Conservation (phyloP, 192 early-diverging fungal genomes). For the Linnemannia schmuckeri region DNA sequence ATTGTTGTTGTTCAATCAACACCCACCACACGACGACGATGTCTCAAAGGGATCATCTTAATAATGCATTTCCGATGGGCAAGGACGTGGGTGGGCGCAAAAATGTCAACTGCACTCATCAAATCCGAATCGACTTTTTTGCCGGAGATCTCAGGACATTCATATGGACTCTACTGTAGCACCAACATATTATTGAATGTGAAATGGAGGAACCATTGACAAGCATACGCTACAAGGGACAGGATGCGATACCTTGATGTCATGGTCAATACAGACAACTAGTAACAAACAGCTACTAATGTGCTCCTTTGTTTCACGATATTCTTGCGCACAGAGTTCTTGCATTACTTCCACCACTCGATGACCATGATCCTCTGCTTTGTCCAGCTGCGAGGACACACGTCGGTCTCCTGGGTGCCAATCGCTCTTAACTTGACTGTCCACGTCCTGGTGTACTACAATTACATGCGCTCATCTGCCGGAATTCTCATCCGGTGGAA, state of each 20-base stretch:
- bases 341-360: conserved; percentile 92
- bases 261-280: neutral
- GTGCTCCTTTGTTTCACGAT: neutral
- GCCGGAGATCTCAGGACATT: neutral
- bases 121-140: neutral
- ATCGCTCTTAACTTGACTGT: conserved; percentile 86
- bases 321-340: conserved; percentile 70
- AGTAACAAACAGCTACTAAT: neutral
- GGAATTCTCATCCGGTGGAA: conserved; percentile 91
- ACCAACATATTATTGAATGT: neutral
- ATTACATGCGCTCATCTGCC: conserved; percentile 81
- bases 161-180: neutral
- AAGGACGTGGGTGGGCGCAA: neutral
- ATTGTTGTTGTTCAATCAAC: no score
- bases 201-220: no score
- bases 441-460: conserved; percentile 91
- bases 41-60: neutral
- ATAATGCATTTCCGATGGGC: neutral
- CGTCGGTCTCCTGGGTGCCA: conserved; percentile 82
- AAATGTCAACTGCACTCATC: neutral
- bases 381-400: conserved; percentile 77
- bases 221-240: no score
- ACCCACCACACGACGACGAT: neutral
- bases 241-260: neutral
- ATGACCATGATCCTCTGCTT: conserved; percentile 89